These are phyloP conservation scores for Penicillium polonicum DNA, from an alignment of 2,329 filamentous ascomycete genomes.

Conservation along the genomic window DNA sequence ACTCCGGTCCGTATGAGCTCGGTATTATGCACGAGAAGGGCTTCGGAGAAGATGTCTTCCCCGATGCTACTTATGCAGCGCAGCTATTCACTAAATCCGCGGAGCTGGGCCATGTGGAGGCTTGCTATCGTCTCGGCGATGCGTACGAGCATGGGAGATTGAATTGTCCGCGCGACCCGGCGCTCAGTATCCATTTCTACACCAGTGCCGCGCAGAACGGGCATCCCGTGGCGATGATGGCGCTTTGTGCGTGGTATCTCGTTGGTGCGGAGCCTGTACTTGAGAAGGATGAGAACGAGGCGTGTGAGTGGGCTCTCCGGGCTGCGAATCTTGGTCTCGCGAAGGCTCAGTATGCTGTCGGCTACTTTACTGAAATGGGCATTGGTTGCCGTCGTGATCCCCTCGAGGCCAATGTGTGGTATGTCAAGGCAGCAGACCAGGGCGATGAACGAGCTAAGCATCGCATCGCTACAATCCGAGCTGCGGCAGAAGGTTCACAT, in stretches of 20 bases:
- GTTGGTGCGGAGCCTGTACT: conserved; percentile 88
- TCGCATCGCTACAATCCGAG: conserved; percentile 79
- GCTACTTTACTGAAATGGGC: conserved; percentile 98
- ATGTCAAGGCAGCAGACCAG: conserved; percentile 89
- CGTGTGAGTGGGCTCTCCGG: conserved; percentile 90
- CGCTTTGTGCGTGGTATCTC: conserved; percentile 97
- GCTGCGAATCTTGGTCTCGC: conserved; percentile 70
- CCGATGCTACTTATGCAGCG: conserved; percentile 84
- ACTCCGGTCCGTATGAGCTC: conserved; percentile 86
- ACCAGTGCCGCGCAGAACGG: conserved; percentile 84
- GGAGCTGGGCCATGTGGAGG: conserved; percentile 83
- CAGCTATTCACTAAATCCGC: conserved; percentile 93
- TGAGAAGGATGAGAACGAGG: conserved; percentile 93
- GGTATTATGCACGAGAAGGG: conserved; percentile 85
- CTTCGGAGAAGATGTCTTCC: conserved; percentile 92
- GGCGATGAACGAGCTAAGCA: conserved; percentile 89
- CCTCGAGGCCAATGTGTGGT: conserved; percentile 98
- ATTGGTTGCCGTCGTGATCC: conserved; percentile 92
- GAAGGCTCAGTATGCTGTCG: conserved; percentile 88
- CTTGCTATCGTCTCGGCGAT: conserved; percentile 86
- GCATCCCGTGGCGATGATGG: conserved; percentile 92
- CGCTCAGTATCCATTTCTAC: conserved; percentile 95
- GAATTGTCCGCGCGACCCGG: conserved; percentile 83
- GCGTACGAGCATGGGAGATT: conserved; percentile 92
- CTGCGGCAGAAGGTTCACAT: conserved; percentile 65